A percentile compares a stretch with the other conserved stretches of the same genome.
These are phyloP conservation scores for Fusarium sterilihyphosum DNA, from an alignment of 2,329 filamentous ascomycete species.

Conservation along the genomic window DNA sequence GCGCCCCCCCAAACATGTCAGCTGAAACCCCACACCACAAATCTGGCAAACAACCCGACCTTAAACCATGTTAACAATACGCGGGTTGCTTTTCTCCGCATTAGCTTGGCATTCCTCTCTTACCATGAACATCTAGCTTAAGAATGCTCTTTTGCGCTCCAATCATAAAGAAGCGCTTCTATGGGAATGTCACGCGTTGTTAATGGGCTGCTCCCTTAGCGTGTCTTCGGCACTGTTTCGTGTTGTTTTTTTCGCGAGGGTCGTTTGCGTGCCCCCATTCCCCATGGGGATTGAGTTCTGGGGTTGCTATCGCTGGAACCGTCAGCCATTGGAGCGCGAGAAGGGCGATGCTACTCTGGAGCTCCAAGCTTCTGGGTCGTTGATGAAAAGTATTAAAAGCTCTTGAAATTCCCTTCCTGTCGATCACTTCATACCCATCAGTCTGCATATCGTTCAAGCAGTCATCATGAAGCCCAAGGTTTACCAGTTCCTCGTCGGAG, in stretches of 20 bases:
- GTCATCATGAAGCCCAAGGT: conserved; percentile 47
- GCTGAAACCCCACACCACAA: conserved; percentile 8
- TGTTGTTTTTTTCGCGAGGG: neutral
- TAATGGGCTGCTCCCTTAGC: neutral
- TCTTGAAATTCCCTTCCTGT: neutral
- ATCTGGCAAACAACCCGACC: neutral
- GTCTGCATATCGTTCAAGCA: neutral
- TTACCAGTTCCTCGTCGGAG: conserved; percentile 62
- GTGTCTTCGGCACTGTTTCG: neutral
- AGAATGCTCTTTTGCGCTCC: neutral
- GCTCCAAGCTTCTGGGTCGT: neutral
- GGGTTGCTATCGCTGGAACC: neutral
- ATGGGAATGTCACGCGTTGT: conserved; percentile 9
- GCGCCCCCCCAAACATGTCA: neutral
- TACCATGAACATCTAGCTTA: neutral
- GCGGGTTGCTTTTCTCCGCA: conserved; percentile 5
- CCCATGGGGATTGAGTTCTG: conserved; percentile 1
- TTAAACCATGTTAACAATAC: neutral
- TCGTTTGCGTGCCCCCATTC: neutral
- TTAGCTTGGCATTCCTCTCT: neutral
- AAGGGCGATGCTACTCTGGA: neutral
- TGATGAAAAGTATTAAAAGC: conserved; percentile 7
- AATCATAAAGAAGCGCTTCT: conserved; percentile 11
- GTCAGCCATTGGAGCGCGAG: neutral
- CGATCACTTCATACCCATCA: neutral